Base-by-base conservation (phyloP, 352 stramenopile genomes). In the Pseudoperonospora humuli region DNA sequence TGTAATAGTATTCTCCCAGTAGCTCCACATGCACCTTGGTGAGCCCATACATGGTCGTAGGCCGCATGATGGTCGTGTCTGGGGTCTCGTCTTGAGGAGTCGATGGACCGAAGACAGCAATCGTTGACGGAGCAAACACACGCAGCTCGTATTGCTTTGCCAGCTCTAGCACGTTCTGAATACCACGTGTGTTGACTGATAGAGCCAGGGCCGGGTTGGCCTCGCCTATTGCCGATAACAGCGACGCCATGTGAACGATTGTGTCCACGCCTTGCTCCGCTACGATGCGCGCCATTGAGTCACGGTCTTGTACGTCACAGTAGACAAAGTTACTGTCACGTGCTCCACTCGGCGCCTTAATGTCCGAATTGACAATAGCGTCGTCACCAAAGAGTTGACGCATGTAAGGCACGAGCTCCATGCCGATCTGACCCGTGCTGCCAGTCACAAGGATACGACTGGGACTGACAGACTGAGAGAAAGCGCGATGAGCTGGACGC, bases 11-110 rank as follows among this genome's bases (percentile, higher is more conserved):
- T 58, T 94, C 79, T 45, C 86, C 86, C 33, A 96, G 59, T 32
- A 95, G 70, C 61, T 96, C 86, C 17, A 92, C 45, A 44, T 95
- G 84, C 29, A 96, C 70, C 49, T 96, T 96, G n/a, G 83, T 96
- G 47, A 96, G 86, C 37, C 87, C 87, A 35, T 90, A 90, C 75
- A 96, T 93, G 26, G 87, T 96, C 11, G 87, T 96, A 2, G 87
- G 87, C 3, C 85, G 78, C 84, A 95, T 95, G 55, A 96, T 79
- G 3, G 81, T 95, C 36, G 84, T 67, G 52, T 96, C 86, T 1
- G 83, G 86, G 6, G 86, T 95, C 8, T 75, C 67, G 37, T 91
- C 76, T 37, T 84, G 66, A 5, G 86, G 86, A 17, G 86, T 95
- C 1, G 76, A 79, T 1, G 86, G 86, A 1, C 86, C 86, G 40